Base-by-base conservation (phyloP, 768 basidiomycete genomes). In the Peribolospora baueri region DNA sequence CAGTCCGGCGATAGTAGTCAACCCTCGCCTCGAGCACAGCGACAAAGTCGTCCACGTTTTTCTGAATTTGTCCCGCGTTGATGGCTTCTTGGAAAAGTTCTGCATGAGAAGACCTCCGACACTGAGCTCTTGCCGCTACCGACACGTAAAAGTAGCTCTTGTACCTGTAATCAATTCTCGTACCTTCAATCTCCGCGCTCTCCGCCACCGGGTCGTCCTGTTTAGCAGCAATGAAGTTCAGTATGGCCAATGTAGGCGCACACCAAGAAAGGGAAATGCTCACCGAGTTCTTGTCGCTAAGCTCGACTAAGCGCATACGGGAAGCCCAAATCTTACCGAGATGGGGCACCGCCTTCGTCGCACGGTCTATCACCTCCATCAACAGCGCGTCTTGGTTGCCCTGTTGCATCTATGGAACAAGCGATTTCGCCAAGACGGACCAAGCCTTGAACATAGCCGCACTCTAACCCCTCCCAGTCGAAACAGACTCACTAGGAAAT, bases 1-100 rank as follows among this genome's bases (percentile, higher is more conserved):
- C 8, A 48, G 54, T 43, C 36, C 61, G n/a, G 2, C 60, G 38
- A 42, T 61, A 56, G 40, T 51, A 59, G 25, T 58, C 58, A 3
- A 60, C 60, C 42, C 77, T 72, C 38, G 82, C 78, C 52, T 82
- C 70, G 54, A 77, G 69, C 1, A 83, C 58, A 1, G 78, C 74
- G 3, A 81, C 67, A 13, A 81, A 70, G 59, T 82, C 75, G 48
- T 84, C 82, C 3, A 75, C 69, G 54, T 82, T 76, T 49, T 68
- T 66, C 52, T 73, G 51, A 13, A 62, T 54, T 36, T 52, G 11
- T 7, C 55, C 46, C 0, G 58, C 56, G 2, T 48, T 42, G 9
- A 59, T n/a, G 3, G 60, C 61, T 5, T 52, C 43, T 39, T 54
- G 50, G 40, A 57, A 59, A n/a, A 59, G 14, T 11, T 37, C 52